Conservation (phyloP, 2,329 filamentous ascomycete genomes). For the Aspergillus intermedius region DNA sequence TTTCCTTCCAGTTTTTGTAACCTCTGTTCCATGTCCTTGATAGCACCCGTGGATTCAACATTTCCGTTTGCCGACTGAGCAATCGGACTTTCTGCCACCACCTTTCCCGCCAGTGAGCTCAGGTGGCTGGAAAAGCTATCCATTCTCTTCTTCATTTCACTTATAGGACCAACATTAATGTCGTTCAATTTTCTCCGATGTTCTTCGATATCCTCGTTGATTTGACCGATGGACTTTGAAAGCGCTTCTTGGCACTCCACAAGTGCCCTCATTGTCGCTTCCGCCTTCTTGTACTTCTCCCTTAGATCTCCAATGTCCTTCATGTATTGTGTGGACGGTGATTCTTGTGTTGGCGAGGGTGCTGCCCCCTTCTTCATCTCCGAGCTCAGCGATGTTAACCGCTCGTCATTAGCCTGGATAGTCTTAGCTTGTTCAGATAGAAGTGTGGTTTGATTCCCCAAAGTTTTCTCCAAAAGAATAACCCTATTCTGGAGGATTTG, state of each 20-base stretch:
- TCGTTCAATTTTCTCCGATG: not conserved
- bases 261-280: not conserved
- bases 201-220: not conserved
- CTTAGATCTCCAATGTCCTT: not conserved
- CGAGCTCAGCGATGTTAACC: not conserved
- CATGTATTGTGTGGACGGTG: not conserved
- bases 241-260: not conserved
- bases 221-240: not conserved
- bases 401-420: not conserved
- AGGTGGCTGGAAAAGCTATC: not conserved
- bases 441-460: not conserved
- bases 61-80: not conserved
- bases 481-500: constrained; percentile 4
- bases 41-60: not conserved
- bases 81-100: not conserved
- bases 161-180: not conserved
- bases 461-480: not conserved
- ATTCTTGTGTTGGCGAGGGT: not conserved
- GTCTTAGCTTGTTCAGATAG: constrained; percentile 2
- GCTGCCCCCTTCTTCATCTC: not conserved
- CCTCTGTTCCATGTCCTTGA: not conserved
- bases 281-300: not conserved
- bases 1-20: constrained; percentile 1
- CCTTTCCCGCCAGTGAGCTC: not conserved
- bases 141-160: not conserved